phyloP scores from a whole-genome alignment of 164 flowering plant genomes.

The Annona cherimola region DNA sequence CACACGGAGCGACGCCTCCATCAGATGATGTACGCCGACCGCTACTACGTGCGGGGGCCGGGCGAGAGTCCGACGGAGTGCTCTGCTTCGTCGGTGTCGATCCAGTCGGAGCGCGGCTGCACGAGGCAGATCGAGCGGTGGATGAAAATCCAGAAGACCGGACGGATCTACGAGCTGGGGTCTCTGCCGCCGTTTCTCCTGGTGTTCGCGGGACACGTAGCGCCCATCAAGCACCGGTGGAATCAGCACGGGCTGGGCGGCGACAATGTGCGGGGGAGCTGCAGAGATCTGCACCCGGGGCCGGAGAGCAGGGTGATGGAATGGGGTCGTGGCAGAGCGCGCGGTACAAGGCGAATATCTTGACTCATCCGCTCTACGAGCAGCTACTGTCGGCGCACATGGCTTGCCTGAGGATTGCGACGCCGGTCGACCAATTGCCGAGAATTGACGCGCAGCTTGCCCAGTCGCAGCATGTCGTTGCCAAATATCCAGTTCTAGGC shows the following conservation, averaged over 20 bases:
- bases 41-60: conserved; percentile 57
- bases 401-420: conserved; percentile 72
- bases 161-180: conserved; percentile 63
- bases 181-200: conserved; percentile 63
- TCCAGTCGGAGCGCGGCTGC: conserved; percentile 27
- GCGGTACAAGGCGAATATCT: conserved; percentile 61
- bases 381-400: conserved; percentile 83
- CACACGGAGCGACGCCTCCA: conserved; percentile 80
- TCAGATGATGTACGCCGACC: conserved; percentile 89
- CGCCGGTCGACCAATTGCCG: conserved; percentile 86
- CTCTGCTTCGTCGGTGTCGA: conserved; percentile 15
- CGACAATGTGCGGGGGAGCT: conserved; percentile 6
- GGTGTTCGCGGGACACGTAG: conserved; percentile 59
- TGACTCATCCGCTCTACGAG: conserved; percentile 68
- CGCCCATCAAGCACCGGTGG: conserved; percentile 54
- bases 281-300: conserved; percentile 3
- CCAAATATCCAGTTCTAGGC: conserved; percentile 52
- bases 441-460: conserved; percentile 80
- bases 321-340: conserved; percentile 38
- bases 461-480: conserved; percentile 56
- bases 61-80: not conserved
- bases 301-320: conserved; percentile 13
- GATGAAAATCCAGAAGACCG: conserved; percentile 58
- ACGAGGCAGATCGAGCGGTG: conserved; percentile 44
- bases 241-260: conserved; percentile 39